These are phyloP conservation scores for Castanea mollissima DNA, from an alignment of 306 rosid genomes.

Conservation along the genomic window DNA sequence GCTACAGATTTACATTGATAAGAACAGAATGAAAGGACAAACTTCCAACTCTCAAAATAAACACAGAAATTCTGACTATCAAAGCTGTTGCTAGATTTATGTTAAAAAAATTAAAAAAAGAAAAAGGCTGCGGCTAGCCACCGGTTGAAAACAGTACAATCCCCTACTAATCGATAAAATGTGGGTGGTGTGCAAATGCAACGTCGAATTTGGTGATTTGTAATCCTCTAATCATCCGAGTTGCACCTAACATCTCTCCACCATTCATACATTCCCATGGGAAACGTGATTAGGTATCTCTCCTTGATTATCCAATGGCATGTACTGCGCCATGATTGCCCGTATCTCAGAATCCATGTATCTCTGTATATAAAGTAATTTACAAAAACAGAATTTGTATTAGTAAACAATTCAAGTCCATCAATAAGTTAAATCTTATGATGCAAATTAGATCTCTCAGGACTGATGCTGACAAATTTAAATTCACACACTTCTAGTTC, in stretches of 20 bases:
- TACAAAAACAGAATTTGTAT: background rate
- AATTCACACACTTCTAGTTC: no score
- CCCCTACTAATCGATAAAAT: background rate
- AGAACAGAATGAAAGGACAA: background rate
- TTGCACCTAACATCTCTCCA: conserved; percentile 24
- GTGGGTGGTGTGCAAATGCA: background rate
- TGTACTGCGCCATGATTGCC: conserved; percentile 95
- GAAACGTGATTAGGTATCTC: conserved; percentile 42
- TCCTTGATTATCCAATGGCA: conserved; percentile 92
- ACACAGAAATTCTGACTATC: no score
- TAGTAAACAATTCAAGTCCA: background rate
- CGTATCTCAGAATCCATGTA: conserved; percentile 91
- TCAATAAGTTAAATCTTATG: background rate
- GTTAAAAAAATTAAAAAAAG: background rate
- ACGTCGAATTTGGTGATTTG: background rate
- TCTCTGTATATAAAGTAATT: conserved; percentile 53
- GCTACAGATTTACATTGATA: conserved; percentile 3
- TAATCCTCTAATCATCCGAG: conserved; percentile 1
- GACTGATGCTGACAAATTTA: background rate
- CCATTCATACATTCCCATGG: conserved; percentile 36
- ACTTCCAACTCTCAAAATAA: background rate
- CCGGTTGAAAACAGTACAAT: background rate
- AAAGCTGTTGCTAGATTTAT: background rate
- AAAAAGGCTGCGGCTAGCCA: background rate
- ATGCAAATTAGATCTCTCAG: background rate